A percentile compares a stretch with the other conserved stretches of the same genome.
Conservation (phyloP, 805 yeast species). For the Candida easanensis region DNA sequence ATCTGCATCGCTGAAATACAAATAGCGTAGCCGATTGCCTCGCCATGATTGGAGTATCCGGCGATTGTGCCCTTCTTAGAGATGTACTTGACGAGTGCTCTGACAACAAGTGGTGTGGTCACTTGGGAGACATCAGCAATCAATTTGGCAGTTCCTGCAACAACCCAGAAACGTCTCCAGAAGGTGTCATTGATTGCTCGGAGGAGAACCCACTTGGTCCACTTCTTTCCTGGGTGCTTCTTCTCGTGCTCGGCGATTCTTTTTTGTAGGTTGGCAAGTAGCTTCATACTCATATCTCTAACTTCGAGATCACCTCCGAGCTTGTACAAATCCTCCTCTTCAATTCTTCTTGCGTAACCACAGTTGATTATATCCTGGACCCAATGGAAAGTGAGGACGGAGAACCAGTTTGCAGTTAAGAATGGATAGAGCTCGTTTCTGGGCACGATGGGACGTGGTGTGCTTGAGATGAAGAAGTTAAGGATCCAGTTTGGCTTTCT, state of each 20-base stretch:
- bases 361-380: constrained; percentile 23
- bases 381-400: constrained; percentile 23
- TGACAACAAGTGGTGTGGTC: constrained; percentile 64
- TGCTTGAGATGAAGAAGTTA: constrained; percentile 15
- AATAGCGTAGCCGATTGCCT: constrained; percentile 74
- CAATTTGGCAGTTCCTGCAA: constrained; percentile 30
- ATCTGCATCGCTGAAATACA: constrained; percentile 61
- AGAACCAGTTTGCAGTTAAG: constrained; percentile 19
- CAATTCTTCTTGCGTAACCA: constrained; percentile 64
- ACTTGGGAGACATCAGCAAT: constrained; percentile 38
- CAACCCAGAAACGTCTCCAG: constrained; percentile 30
- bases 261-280: constrained; percentile 30
- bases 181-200: constrained; percentile 36
- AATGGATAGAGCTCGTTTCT: constrained; percentile 19
- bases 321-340: constrained; percentile 51
- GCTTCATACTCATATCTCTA: constrained; percentile 34
- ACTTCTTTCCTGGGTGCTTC: constrained; percentile 25
- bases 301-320: constrained; percentile 37
- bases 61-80: constrained; percentile 40
- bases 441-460: constrained; percentile 22
- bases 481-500: constrained; percentile 19
- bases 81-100: constrained; percentile 64
- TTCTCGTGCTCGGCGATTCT: constrained; percentile 26
- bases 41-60: constrained; percentile 39
- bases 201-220: constrained; percentile 26